These are phyloP conservation scores for Cercospora beticola DNA, from an alignment of 2,329 filamentous ascomycete genomes.

Conservation along the genomic window DNA sequence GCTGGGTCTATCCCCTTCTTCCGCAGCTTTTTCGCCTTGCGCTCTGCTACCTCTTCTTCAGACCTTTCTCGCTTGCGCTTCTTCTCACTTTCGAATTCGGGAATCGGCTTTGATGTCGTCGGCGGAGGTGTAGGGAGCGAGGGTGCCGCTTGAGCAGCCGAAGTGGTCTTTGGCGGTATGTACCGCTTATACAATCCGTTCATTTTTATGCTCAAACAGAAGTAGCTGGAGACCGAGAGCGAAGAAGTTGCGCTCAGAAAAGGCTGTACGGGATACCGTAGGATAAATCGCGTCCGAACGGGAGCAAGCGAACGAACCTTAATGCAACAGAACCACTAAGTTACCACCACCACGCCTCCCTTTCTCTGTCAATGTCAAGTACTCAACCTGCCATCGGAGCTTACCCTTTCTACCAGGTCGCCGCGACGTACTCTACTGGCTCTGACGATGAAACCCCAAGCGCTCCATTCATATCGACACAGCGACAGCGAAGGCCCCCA, in stretches of 20 bases:
- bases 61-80: constrained; percentile 38
- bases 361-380: neutral
- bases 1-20: constrained; percentile 31
- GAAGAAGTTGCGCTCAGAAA: neutral
- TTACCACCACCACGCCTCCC: neutral
- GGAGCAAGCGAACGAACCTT: neutral
- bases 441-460: neutral
- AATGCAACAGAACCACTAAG: neutral
- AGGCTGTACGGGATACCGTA: constrained; percentile 4
- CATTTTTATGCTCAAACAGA: constrained; percentile 34
- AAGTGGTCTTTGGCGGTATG: constrained; percentile 42
- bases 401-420: neutral
- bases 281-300: neutral
- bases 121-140: neutral
- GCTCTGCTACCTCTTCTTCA: constrained; percentile 33
- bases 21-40: constrained; percentile 36
- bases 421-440: neutral
- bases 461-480: constrained; percentile 14
- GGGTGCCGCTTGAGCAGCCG: constrained; percentile 10
- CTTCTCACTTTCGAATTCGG: constrained; percentile 18
- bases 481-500: neutral
- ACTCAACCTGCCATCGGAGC: neutral
- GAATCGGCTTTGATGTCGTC: neutral
- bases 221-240: neutral
- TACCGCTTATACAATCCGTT: constrained; percentile 49